Evolutionary conservation across 192 early-diverging fungal species (phyloP).

Genomic region (Coemansia sp.): DNA sequence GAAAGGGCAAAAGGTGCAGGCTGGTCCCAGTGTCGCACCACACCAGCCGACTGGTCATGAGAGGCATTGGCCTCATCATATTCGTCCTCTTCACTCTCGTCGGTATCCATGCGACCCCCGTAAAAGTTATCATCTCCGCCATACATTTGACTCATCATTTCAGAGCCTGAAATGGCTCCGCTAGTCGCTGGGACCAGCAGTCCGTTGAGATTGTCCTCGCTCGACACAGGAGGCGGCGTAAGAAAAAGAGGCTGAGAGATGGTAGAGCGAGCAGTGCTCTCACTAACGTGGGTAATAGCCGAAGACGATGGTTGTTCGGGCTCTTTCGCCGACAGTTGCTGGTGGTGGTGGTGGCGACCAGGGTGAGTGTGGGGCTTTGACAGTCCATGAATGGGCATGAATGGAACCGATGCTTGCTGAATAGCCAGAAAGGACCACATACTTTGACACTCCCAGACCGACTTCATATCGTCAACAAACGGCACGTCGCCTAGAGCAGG

Average conservation of each 20-base stretch:
- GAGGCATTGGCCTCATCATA: not conserved
- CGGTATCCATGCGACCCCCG: not conserved
- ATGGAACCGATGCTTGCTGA: slow-evolving; percentile 16
- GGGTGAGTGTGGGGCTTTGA: not conserved
- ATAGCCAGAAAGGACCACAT: slow-evolving; percentile 32
- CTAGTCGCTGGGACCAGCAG: not conserved
- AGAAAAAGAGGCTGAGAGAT: not conserved
- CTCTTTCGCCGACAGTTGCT: not conserved
- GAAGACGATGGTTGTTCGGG: not conserved
- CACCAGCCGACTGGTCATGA: not conserved
- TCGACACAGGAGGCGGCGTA: not conserved
- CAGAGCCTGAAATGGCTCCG: not conserved
- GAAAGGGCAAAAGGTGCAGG: not conserved
- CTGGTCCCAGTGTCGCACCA: not conserved
- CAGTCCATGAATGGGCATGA: slow-evolving; percentile 27
- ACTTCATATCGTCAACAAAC: slow-evolving; percentile 21
- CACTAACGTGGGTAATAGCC: not conserved
- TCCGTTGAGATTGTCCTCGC: slow-evolving; percentile 2
- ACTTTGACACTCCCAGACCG: slow-evolving; percentile 18
- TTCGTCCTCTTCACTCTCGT: not conserved
- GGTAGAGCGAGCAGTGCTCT: not conserved
- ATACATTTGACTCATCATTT: not conserved
- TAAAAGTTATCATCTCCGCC: not conserved
- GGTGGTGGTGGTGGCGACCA: not conserved
- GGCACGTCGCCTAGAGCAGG: slow-evolving; percentile 26